phyloP scores from a whole-genome alignment of 805 yeast genomes.

The Starmerella vitae region DNA sequence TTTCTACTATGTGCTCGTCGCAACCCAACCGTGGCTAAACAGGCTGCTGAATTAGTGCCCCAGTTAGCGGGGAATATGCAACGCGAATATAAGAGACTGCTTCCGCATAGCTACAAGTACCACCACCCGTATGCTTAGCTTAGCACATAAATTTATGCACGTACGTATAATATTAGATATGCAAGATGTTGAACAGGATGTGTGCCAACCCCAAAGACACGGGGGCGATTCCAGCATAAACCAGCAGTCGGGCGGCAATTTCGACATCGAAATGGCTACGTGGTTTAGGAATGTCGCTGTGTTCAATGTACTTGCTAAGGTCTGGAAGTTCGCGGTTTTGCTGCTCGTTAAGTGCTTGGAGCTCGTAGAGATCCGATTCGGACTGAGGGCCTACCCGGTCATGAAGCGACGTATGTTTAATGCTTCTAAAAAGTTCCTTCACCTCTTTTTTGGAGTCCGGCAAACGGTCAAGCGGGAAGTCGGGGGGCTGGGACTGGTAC shows the following conservation, averaged over 20 bases:
- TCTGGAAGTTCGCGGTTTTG: no score
- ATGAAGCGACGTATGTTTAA: conserved; percentile 22
- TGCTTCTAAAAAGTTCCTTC: conserved; percentile 22
- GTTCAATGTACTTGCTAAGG: conserved; percentile 7
- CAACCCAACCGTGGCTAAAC: not conserved
- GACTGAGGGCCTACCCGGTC: conserved; percentile 33
- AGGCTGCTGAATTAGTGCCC: not conserved
- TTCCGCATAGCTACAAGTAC: not conserved
- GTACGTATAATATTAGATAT: conserved; percentile 7
- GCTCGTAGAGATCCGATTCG: conserved; percentile 31
- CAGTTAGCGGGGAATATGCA: not conserved
- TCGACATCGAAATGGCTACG: conserved; percentile 53
- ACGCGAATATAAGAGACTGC: not conserved
- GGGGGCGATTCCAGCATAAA: conserved; percentile 68
- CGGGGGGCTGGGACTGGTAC: conserved; percentile 26
- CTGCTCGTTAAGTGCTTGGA: conserved; percentile 23
- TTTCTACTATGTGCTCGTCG: conserved; percentile 6
- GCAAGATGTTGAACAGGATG: conserved; percentile 4
- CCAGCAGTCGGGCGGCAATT: conserved; percentile 59
- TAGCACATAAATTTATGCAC: conserved; percentile 1
- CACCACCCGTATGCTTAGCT: conserved; percentile 9
- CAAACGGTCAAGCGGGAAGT: conserved; percentile 19
- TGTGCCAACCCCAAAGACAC: conserved; percentile 29
- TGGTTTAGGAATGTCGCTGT: conserved; percentile 23
- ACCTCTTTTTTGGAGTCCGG: conserved; percentile 25